These are phyloP conservation scores for Phytophthora pinifolia DNA, from an alignment of 352 stramenopile genomes.

Conservation along the genomic window DNA sequence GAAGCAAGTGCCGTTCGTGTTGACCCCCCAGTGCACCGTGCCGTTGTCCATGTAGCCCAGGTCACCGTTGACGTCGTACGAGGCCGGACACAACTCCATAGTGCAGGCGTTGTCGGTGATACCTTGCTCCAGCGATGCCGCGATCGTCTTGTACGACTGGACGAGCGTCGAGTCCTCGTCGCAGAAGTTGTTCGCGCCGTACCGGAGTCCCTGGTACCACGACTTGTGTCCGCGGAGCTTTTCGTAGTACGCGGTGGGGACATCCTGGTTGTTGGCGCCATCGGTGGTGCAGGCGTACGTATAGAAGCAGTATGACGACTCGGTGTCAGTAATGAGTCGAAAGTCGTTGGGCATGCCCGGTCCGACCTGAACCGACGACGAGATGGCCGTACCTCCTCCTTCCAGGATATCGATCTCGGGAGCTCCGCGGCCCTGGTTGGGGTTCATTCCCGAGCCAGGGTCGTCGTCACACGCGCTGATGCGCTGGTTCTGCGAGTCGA, in stretches of 20 bases:
- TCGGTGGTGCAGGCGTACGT: conserved; percentile 35
- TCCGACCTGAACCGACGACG: conserved; percentile 89
- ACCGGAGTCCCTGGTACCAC: conserved; percentile 69
- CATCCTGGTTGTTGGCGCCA: conserved; percentile 44
- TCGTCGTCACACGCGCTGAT: conserved; percentile 90
- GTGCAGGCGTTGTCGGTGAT: conserved; percentile 56
- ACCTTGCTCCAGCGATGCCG: conserved; percentile 34
- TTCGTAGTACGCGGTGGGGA: conserved; percentile 45
- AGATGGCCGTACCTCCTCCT: conserved; percentile 80
- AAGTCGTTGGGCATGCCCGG: conserved; percentile 67
- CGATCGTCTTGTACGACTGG: conserved; percentile 44
- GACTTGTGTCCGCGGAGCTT: conserved; percentile 47
- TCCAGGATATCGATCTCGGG: conserved; percentile 97
- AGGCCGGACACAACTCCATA: conserved; percentile 38
- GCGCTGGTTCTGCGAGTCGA: conserved; percentile 66
- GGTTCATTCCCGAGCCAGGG: conserved; percentile 91
- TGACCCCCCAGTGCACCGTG: conserved; percentile 50
- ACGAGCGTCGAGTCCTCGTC: conserved; percentile 14
- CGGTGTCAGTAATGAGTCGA: conserved; percentile 32
- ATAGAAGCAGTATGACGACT: conserved; percentile 44
- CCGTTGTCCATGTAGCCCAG: conserved; percentile 38
- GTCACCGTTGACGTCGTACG: conserved; percentile 55
- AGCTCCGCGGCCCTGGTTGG: conserved; percentile 87
- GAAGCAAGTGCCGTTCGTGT: conserved; percentile 65
- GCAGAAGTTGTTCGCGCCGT: conserved; percentile 65